phyloP scores from a whole-genome alignment of 192 early-diverging fungal species.

The Piromyces sp. region DNA sequence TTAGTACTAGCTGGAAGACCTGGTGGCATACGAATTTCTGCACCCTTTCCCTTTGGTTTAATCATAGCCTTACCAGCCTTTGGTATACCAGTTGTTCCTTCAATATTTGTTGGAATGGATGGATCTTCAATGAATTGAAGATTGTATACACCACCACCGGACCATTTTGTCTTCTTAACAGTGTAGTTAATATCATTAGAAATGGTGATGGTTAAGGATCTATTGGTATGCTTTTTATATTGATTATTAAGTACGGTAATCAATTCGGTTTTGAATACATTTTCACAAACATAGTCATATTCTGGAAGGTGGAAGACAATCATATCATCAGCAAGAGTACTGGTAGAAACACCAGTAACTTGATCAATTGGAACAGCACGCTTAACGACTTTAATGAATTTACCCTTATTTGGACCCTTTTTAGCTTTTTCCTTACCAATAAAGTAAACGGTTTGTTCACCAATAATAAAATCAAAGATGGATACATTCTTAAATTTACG shows the following conservation, averaged over 20 bases:
- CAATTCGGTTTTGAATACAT: slow-evolving; percentile 39
- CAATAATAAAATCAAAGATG: slow-evolving; percentile 24
- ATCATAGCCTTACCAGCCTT: not conserved
- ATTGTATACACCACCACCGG: not conserved
- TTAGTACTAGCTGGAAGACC: not conserved
- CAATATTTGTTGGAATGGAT: not conserved
- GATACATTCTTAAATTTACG: slow-evolving; percentile 30
- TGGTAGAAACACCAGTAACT: slow-evolving; percentile 22
- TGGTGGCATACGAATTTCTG: slow-evolving; percentile 3
- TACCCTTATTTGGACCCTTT: slow-evolving; percentile 36
- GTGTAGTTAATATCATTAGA: slow-evolving; percentile 30
- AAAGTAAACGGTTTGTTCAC: slow-evolving; percentile 23
- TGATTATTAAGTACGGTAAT: slow-evolving; percentile 26
- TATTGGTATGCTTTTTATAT: slow-evolving; percentile 12
- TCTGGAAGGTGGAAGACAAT: slow-evolving; percentile 34
- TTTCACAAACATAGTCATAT: slow-evolving; percentile 35
- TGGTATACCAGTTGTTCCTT: not conserved
- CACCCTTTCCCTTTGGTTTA: not conserved
- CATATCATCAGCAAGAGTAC: slow-evolving; percentile 28
- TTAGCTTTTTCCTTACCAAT: slow-evolving; percentile 36
- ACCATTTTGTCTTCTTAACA: slow-evolving; percentile 27
- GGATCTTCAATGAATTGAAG: not conserved
- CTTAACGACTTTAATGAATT: slow-evolving; percentile 37
- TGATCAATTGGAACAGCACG: slow-evolving; percentile 22
- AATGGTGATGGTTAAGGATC: slow-evolving; percentile 15